These are phyloP conservation scores for Ogataea ramenticola DNA, from an alignment of 805 yeast genomes.

Conservation along the genomic window DNA sequence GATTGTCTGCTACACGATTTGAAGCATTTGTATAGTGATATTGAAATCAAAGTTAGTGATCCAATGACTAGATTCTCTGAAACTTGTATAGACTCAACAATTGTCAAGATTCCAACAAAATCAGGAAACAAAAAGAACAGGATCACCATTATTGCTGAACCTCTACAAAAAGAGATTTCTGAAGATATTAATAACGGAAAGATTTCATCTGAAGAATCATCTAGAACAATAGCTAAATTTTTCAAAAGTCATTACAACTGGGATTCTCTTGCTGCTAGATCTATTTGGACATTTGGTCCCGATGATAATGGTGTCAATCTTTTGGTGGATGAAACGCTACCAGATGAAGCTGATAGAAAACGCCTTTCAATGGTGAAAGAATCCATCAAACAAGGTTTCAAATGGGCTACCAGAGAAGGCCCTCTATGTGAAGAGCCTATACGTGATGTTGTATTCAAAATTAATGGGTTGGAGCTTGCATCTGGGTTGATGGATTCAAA, in stretches of 20 bases:
- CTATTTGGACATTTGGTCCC: slow-evolving; percentile 74
- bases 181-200: slow-evolving; percentile 48
- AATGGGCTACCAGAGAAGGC: slow-evolving; percentile 79
- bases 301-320: slow-evolving; percentile 45
- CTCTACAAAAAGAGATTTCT: slow-evolving; percentile 49
- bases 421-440: slow-evolving; percentile 89
- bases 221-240: slow-evolving; percentile 40
- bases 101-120: slow-evolving; percentile 55
- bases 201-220: slow-evolving; percentile 24
- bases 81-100: slow-evolving; percentile 59
- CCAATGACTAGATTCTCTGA: slow-evolving; percentile 79
- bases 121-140: slow-evolving; percentile 48
- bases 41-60: slow-evolving; percentile 76
- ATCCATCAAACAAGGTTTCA: slow-evolving; percentile 67
- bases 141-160: slow-evolving; percentile 72
- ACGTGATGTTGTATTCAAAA: slow-evolving; percentile 59
- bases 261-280: slow-evolving; percentile 80
- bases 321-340: slow-evolving; percentile 64
- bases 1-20: slow-evolving; percentile 80
- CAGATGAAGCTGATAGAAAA: slow-evolving; percentile 59
- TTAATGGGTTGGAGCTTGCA: slow-evolving; percentile 54
- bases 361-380: slow-evolving; percentile 39
- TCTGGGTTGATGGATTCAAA: slow-evolving; percentile 40
- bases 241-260: slow-evolving; percentile 58
- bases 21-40: slow-evolving; percentile 50